Evolutionary conservation across 2,329 filamentous ascomycete genomes (phyloP).

Genomic region (Beauveria pseudobassiana): DNA sequence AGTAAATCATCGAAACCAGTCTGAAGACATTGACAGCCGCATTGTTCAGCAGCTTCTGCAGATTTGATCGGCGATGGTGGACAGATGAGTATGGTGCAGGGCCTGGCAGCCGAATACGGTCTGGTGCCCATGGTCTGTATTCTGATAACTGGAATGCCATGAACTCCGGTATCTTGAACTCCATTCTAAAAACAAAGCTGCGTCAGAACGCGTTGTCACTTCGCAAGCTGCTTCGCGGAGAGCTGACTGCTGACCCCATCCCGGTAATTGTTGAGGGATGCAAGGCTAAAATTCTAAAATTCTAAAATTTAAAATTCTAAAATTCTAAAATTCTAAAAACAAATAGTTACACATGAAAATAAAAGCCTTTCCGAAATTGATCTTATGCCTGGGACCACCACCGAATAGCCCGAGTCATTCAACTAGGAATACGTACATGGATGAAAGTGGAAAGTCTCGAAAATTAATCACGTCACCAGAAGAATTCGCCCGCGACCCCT

Average conservation of each 20-base stretch:
- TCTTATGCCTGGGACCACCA: conserved; percentile 72
- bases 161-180: conserved; percentile 63
- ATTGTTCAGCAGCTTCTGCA: conserved; percentile 59
- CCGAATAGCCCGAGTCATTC: conserved; percentile 64
- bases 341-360: too few species aligned
- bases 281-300: conserved; percentile 67
- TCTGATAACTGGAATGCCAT: conserved; percentile 68
- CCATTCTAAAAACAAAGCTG: conserved; percentile 72
- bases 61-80: conserved; percentile 73
- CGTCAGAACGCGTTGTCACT: conserved; percentile 76
- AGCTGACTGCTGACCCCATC: conserved; percentile 19
- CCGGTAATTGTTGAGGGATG: conserved; percentile 35
- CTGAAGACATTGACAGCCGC: conserved; percentile 62
- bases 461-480: conserved; percentile 58
- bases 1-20: conserved; percentile 71
- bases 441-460: conserved; percentile 58
- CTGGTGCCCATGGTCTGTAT: conserved; percentile 35
- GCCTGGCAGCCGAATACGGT: conserved; percentile 79
- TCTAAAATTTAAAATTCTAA: conserved; percentile 69
- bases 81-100: conserved; percentile 89
- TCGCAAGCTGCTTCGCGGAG: conserved; percentile 42
- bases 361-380: conserved; percentile 75
- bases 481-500: conserved; percentile 64
- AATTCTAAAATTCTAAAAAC: conserved; percentile 58
- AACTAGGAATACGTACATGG: conserved; percentile 72